Evolutionary conservation across 2,329 filamentous ascomycete genomes (phyloP), one percentile per base, ranked within the genome.

Genomic region (Periconia sp.): DNA sequence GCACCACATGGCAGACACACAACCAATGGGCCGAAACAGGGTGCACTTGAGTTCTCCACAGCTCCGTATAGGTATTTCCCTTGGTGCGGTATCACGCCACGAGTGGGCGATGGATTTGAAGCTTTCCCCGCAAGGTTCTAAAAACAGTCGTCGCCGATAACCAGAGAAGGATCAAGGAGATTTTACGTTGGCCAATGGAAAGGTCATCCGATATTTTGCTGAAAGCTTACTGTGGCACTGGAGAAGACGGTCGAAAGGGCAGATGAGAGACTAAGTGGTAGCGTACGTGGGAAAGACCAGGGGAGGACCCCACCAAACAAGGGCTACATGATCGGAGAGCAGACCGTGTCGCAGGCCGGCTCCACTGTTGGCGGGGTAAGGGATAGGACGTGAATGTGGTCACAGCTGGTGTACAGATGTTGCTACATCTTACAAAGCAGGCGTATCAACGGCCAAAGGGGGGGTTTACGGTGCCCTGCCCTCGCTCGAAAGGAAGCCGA

Each of bases 401-500:
- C 31, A 33, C 14, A 14, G 33, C 10, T 37, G 5, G 11, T 37
- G 33, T 37, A 5, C 33, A n/a, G 33, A 13, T 37, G 33, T 3
- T n/a, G 6, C 6, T n/a, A 11, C 11, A 13, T 14, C 3, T 37
- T n/a, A n/a, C n/a, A n/a, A n/a, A n/a, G n/a, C 33, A 14, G 33
- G 11, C 11, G 6, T 37, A 5, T 37, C 11, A 13, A 37, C 6
- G 15, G 15, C 5, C 11, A n/a, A n/a, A n/a, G 33, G 15, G 15
- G 10, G 6, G 33, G 33, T 13, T 37, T 37, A 37, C 33, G 5
- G 33, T 37, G 33, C 11, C 6, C 3, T 6, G 33, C 5, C 5
- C 27, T 74, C 72, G 71, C 70, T 71, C 65, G 57, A 73, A 72
- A 57, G 69, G 70, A 69, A 67, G 62, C 68, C 70, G 70, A 72